Conservation (phyloP, 257 asterid genomes). For the Fraxinus americana region DNA sequence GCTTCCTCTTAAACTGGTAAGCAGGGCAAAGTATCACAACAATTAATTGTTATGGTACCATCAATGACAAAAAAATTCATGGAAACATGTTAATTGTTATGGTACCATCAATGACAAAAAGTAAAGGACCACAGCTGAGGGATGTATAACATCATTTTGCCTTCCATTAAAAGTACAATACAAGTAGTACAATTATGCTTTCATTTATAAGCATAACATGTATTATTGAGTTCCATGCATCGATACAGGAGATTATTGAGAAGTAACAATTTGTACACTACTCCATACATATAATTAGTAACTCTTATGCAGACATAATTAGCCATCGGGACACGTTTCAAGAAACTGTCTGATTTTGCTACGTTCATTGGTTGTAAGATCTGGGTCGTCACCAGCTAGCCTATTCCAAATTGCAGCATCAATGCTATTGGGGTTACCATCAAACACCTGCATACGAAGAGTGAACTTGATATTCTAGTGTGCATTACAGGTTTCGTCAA, state of each 20-base stretch:
- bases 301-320: slow-evolving; percentile 24
- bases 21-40: background rate
- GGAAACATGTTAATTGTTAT: too few species aligned
- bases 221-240: background rate
- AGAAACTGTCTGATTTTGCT: slow-evolving; percentile 59
- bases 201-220: slow-evolving; percentile 1
- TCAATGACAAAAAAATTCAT: too few species aligned
- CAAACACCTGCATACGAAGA: slow-evolving; percentile 53
- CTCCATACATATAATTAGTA: slow-evolving; percentile 31
- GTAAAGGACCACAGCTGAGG: background rate
- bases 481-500: background rate
- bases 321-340: slow-evolving; percentile 55
- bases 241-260: background rate
- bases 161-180: background rate
- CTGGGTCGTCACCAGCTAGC: slow-evolving; percentile 64
- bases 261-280: slow-evolving; percentile 28
- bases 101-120: background rate
- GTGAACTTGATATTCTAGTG: background rate
- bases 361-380: slow-evolving; percentile 63
- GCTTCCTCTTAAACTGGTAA: too few species aligned
- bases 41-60: too few species aligned
- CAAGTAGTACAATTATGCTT: slow-evolving; percentile 9
- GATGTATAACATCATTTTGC: slow-evolving; percentile 5
- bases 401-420: slow-evolving; percentile 56
- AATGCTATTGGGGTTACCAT: slow-evolving; percentile 42